These are phyloP conservation scores for Cryomyces antarcticus DNA, from an alignment of 495 filamentous ascomycete species.

Conservation along the genomic window DNA sequence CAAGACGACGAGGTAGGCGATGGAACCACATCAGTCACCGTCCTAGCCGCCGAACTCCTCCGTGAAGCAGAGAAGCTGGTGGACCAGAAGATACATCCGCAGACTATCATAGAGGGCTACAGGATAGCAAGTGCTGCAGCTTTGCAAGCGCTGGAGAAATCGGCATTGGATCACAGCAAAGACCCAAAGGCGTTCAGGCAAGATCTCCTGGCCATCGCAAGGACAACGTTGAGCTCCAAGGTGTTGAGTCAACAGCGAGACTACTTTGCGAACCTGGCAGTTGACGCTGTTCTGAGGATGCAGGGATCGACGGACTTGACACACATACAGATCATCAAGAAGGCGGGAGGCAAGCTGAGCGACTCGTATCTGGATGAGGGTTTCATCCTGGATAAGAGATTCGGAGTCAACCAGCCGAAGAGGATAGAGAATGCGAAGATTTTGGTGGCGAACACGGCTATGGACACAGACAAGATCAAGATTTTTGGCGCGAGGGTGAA, in stretches of 20 bases:
- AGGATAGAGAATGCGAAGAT: constrained; percentile 95
- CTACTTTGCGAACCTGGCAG: constrained; percentile 80
- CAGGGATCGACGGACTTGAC: constrained; percentile 86
- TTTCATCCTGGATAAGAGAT: constrained; percentile 96
- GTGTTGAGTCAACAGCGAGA: constrained; percentile 84
- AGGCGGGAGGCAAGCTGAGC: constrained; percentile 88
- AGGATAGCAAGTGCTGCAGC: constrained; percentile 86
- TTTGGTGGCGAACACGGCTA: constrained; percentile 87
- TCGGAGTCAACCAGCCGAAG: constrained; percentile 97
- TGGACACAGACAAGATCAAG: constrained; percentile 99
- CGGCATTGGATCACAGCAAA: constrained; percentile 70
- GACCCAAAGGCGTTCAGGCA: constrained; percentile 66
- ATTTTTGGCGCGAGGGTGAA: constrained; percentile 95
- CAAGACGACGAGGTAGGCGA: constrained; percentile 98
- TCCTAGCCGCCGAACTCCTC: constrained; percentile 83
- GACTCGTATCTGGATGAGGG: constrained; percentile 96
- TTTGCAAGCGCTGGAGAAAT: constrained; percentile 59
- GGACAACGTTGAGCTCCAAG: constrained; percentile 96
- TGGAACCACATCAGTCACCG: constrained; percentile 80
- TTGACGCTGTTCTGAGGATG: constrained; percentile 76
- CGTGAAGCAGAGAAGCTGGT: constrained; percentile 94
- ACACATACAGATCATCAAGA: constrained; percentile 99
- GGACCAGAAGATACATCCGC: constrained; percentile 92
- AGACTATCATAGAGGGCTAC: constrained; percentile 98
- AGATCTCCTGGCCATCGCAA: constrained; percentile 76